Conservation (phyloP, 2,329 filamentous ascomycete genomes). For the Fusarium staphyleae region DNA sequence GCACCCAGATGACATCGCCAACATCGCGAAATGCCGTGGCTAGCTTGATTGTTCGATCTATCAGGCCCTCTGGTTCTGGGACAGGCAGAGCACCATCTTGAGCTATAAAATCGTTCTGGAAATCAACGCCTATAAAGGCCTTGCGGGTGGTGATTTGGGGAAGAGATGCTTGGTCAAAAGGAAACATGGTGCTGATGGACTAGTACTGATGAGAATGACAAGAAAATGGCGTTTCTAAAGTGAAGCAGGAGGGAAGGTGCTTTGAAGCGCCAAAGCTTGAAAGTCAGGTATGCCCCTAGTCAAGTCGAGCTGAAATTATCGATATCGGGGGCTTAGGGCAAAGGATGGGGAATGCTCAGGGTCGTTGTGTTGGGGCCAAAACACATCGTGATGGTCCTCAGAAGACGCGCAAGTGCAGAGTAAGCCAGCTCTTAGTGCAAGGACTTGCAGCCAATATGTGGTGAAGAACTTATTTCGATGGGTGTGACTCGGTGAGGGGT, state of each 20-base stretch:
- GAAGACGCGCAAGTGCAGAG: slow-evolving; percentile 14
- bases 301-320: slow-evolving; percentile 9
- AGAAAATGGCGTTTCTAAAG: neutral
- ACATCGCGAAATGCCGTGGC: slow-evolving; percentile 76
- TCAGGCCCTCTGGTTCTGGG: slow-evolving; percentile 66
- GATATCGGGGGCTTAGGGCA: slow-evolving; percentile 22
- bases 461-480: neutral
- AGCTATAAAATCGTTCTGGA: slow-evolving; percentile 88
- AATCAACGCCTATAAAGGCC: slow-evolving; percentile 82
- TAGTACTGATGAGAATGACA: neutral
- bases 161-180: slow-evolving; percentile 62
- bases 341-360: slow-evolving; percentile 16
- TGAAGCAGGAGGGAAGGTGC: neutral
- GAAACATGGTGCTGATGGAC: slow-evolving; percentile 53
- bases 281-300: slow-evolving; percentile 7
- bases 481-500: neutral
- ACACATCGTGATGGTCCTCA: slow-evolving; percentile 23
- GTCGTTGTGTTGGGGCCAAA: slow-evolving; percentile 20
- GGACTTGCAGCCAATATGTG: slow-evolving; percentile 1
- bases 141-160: slow-evolving; percentile 66
- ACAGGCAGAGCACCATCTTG: slow-evolving; percentile 72
- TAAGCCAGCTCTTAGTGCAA: slow-evolving; percentile 7
- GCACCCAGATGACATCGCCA: slow-evolving; percentile 82
- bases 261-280: slow-evolving; percentile 4
- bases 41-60: slow-evolving; percentile 71